A percentile compares a stretch with the other conserved stretches of the same genome.
Evolutionary conservation across 805 yeast species (phyloP).

Genomic region (Yamadazyma sp.): DNA sequence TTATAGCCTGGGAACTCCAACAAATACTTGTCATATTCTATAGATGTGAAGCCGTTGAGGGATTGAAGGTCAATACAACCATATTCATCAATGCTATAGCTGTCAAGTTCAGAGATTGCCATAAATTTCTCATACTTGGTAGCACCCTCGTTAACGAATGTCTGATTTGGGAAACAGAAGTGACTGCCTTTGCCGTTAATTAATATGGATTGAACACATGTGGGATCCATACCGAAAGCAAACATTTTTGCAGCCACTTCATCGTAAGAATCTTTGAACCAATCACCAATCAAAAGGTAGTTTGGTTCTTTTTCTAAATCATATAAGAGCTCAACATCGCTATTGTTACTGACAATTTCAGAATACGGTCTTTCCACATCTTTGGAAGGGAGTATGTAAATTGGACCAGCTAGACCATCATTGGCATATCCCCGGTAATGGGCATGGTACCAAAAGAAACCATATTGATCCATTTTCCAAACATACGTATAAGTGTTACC

Average conservation of each 20-base stretch:
- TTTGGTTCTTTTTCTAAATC: slow-evolving; percentile 26
- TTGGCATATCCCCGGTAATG: slow-evolving; percentile 48
- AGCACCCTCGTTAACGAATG: slow-evolving; percentile 16
- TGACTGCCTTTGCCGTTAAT: slow-evolving; percentile 32
- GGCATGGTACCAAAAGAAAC: slow-evolving; percentile 59
- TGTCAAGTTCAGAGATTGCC: slow-evolving; percentile 16
- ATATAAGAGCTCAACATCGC: slow-evolving; percentile 30
- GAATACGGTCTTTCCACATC: slow-evolving; percentile 31
- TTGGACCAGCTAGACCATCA: slow-evolving; percentile 50
- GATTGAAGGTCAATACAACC: slow-evolving; percentile 12
- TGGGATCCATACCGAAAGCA: slow-evolving; percentile 32
- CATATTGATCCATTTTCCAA: slow-evolving; percentile 44
- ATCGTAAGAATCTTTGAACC: slow-evolving; percentile 36
- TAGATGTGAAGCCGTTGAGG: slow-evolving; percentile 9
- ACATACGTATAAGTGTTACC: slow-evolving; percentile 42
- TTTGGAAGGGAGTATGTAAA: slow-evolving; percentile 40
- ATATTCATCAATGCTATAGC: slow-evolving; percentile 17
- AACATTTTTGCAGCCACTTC: slow-evolving; percentile 35
- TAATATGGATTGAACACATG: slow-evolving; percentile 30
- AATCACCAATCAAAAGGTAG: slow-evolving; percentile 37
- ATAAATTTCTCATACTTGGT: slow-evolving; percentile 15
- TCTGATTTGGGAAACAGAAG: slow-evolving; percentile 19
- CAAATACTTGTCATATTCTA: slow-evolving; percentile 6
- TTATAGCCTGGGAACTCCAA: slow-evolving; percentile 27
- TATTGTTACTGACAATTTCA: slow-evolving; percentile 21